Percentiles rank a stretch among this genome's conserved stretches.
Evolutionary conservation across 345 rosid genomes (phyloP).

Genomic region (Mangifera indica): DNA sequence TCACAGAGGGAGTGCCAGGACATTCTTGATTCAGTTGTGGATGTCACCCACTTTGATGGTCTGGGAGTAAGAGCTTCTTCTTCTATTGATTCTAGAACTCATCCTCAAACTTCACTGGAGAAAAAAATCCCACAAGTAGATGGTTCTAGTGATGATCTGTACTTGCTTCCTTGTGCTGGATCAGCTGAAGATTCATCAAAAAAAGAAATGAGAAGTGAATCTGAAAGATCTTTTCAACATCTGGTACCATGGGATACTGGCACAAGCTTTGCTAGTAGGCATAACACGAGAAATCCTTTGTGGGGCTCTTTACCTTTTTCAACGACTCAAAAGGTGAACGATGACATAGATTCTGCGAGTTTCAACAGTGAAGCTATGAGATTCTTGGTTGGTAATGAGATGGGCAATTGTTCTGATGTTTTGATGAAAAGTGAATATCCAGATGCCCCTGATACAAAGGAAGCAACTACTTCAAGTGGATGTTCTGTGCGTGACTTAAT

Average conservation of each 20-base stretch:
- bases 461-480: conserved; percentile 36
- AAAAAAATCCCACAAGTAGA: conserved; percentile 45
- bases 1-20: conserved; percentile 96
- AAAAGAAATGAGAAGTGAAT: conserved; percentile 40
- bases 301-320: conserved; percentile 77
- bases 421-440: conserved; percentile 29
- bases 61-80: conserved; percentile 37
- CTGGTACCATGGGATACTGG: conserved; percentile 28
- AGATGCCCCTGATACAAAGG: conserved; percentile 29
- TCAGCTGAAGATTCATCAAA: conserved; percentile 39
- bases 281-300: conserved; percentile 35
- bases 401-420: conserved; percentile 28
- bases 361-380: conserved; percentile 17
- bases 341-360: conserved; percentile 30
- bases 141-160: conserved; percentile 48
- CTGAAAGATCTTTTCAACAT: conserved; percentile 26
- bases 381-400: conserved; percentile 30
- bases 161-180: conserved; percentile 29
- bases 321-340: conserved; percentile 29
- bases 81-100: conserved; percentile 26
- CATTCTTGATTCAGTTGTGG: conserved; percentile 87
- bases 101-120: conserved; percentile 34
- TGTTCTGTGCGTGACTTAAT: conserved; percentile 82
- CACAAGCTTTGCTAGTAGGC: conserved; percentile 31
- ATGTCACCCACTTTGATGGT: conserved; percentile 38